Evolutionary conservation across 441 rosid species (phyloP), one percentile per base, ranked within the genome.

Genomic region (Aquilaria agallochum): DNA sequence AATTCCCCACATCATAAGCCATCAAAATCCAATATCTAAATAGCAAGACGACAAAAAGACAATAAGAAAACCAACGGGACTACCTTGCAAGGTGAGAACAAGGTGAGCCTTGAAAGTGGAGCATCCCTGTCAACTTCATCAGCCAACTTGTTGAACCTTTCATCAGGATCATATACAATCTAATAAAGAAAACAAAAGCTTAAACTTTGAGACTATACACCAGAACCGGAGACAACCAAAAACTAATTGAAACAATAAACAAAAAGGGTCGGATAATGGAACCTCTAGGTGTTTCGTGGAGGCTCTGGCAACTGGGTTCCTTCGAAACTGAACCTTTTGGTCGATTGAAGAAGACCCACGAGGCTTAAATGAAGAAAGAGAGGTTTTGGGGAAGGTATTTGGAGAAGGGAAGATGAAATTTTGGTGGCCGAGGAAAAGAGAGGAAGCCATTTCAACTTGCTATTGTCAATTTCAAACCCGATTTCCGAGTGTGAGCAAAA

Each of bases 81-180:
- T 51, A 89, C 97, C 96, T 91, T 94, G 86, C 96, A 94, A 71
- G 97, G 99, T 20, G 99, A 94, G 85, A 91, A 94, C 50, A 94
- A 79, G 59, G 79, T 79, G 78, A 94, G 94, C 75, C 97, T 80
- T 50, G 97, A 94, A 56, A 94, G 91, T 33, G 97, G 94, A 73
- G 97, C 94, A 54, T 77, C 77, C 78, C 58, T 77, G 76, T 91
- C 96, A 56, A 89, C 87, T 65, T 84, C 78, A 81, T 89, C 90
- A 0, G 90, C 94, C 14, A 89, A 74, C 72, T 79, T 84, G 78
- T 87, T 87, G 11, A 83, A 52, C 76, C 82, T 87, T 79, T 80
- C 96, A 56, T 91, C 95, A 68, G 87, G 92, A 73, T 94, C 86
- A 75, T 84, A 94, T 55, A 80, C 90, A 62, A 94, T 58, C 99